Base-by-base conservation (phyloP, 441 rosid species). In the Eruca vesicaria region DNA sequence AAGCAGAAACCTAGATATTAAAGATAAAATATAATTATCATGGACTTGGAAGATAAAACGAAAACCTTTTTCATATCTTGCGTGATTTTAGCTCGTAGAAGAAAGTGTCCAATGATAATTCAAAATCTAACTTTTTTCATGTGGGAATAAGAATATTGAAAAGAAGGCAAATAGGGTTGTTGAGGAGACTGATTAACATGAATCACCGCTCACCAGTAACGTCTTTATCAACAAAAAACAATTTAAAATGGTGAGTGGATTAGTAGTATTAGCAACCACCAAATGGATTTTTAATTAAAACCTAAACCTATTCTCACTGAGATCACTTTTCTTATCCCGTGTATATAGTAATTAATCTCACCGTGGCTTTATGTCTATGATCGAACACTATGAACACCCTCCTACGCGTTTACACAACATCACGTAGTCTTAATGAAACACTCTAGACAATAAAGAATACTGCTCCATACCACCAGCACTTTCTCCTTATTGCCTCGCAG, bases 151-250 rank as follows among this genome's bases (percentile, higher is more conserved):
- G 53, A 77, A 45, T 45, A 45, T 15, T 9, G 15, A 45, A 45
- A 45, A 45, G 53, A 45, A 45, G 53, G 19, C 9, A 8, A 45
- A 26, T 15, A 23, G 45, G 76, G 5, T 71, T 59, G 72, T 77
- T 71, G 80, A 77, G 16, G 53, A 61, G 80, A 66, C 36, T 77
- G 80, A 77, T 77, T 58, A 77, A 71, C 68, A 77, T 71, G 73
- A 71, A 66, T 77, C 75, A 76, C 65, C 78, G 68, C 78, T 68
- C 75, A 77, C 77, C 80, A 61, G 69, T 78, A 72, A 78, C 69
- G 73, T 78, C 77, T 72, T 78, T 72, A 78, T 78, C 77, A 50
- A 52, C 63, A 50, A 50, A 76, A 26, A 56, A 19, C 2, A 60
- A 66, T 66, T 36, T 10, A 26, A 78, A 78, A 66, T 66, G 41